These are phyloP conservation scores for Kwoniella heveanensis DNA, from an alignment of 768 basidiomycete genomes.

Conservation along the genomic window DNA sequence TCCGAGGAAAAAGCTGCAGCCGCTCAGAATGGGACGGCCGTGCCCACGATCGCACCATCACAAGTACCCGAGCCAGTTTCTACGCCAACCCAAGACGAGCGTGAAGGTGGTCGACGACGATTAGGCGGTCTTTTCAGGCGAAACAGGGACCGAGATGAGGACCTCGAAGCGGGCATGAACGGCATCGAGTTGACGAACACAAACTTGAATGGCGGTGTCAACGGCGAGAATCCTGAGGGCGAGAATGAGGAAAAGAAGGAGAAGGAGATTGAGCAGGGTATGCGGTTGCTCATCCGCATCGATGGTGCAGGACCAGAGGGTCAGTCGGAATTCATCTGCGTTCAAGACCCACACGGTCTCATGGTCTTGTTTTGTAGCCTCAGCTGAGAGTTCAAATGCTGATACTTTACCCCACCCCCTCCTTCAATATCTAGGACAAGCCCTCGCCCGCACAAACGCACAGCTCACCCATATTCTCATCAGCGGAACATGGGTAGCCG, in stretches of 20 bases:
- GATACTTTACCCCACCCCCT: too few relatives aligned
- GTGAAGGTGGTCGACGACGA: slow-evolving; percentile 26
- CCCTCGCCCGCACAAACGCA: slow-evolving; percentile 71
- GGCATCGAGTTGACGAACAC: slow-evolving; percentile 40
- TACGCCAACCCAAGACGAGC: slow-evolving; percentile 4
- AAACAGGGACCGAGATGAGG: slow-evolving; percentile 38
- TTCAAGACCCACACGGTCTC: too few relatives aligned
- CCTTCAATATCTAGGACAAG: slow-evolving; percentile 43
- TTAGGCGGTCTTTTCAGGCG: slow-evolving; percentile 35
- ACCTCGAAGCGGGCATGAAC: slow-evolving; percentile 26
- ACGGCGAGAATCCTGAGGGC: slow-evolving; percentile 2
- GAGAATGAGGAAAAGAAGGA: slow-evolving; percentile 56
- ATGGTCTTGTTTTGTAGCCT: background rate
- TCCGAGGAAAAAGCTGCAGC: background rate
- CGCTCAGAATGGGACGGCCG: background rate
- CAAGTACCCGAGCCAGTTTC: background rate
- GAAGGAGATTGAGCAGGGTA: slow-evolving; percentile 61
- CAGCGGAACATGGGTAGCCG: slow-evolving; percentile 63
- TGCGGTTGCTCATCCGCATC: slow-evolving; percentile 75
- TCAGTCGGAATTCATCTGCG: slow-evolving; percentile 58
- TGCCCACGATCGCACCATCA: background rate
- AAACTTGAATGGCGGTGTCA: slow-evolving; percentile 8
- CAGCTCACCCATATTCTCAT: slow-evolving; percentile 88
- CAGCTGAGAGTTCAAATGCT: too few relatives aligned
- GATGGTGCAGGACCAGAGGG: slow-evolving; percentile 79